Base-by-base conservation (phyloP, 257 asterid species). In the Solanum sitiens region DNA sequence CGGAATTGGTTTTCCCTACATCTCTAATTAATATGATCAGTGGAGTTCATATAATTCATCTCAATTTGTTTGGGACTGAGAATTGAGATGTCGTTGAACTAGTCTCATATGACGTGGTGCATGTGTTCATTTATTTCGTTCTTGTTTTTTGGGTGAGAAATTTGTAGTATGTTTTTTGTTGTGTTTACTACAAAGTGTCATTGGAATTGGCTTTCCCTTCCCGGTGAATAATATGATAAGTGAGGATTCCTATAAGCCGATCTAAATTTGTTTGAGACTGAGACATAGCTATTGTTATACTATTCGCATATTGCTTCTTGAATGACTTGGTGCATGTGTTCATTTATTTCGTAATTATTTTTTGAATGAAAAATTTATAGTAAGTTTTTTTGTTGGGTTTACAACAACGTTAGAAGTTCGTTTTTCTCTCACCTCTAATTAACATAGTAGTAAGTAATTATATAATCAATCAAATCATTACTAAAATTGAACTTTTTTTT, bases 1-100 rank as follows among this genome's bases (percentile, higher is more conserved):
- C 25, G 96, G 97, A 6, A 95, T 95, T 86, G 98, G 95, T n/a
- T 97, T 97, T 82, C 98, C 99, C 23, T 87, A 93, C 45, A 89
- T 94, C 30, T 89, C 89, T 25, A 73, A 67, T 67, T 6, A 67
- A 12, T 67, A 25, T 2, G 35, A 14, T 25, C 37, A 67, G 20
- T 67, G 7, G 10, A 20, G 12, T 67, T 67, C 14, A 25, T 67
- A 67, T 67, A 67, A 4, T 2, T 13, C 4, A 67, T 23, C 9
- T 3, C 3, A 1, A 67, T 7, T 67, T 59, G 2, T 59, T 21
- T 25, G 10, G 5, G 37, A 67, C 4, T 67, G 30, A 27, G 30
- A 27, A 27, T 27, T 1, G 10, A 25, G 35, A 25, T 27, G 15
- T 63, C 10, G 9, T 67, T 25, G 73, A 12, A 25, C 33, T 65